phyloP scores from a whole-genome alignment of 2,329 filamentous ascomycete genomes.

The Cytospora leucostoma region DNA sequence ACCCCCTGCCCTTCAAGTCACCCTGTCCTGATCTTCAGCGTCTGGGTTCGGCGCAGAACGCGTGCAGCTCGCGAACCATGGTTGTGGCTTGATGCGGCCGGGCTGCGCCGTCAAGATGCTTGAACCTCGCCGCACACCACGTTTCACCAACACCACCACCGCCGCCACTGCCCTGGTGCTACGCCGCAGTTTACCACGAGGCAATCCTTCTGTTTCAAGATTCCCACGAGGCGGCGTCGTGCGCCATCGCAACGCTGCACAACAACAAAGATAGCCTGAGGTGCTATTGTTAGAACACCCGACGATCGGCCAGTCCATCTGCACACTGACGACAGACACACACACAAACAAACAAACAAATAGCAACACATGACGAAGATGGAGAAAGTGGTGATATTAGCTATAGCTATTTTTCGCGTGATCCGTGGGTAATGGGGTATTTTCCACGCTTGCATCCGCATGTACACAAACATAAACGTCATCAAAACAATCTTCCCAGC shows the following conservation, averaged over 20 bases:
- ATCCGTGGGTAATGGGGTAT: constrained; percentile 5
- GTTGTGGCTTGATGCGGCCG: neutral
- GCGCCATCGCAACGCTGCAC: neutral
- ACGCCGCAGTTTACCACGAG: neutral
- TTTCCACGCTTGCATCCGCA: constrained; percentile 8
- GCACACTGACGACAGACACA: neutral
- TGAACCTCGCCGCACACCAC: neutral
- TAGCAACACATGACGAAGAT: neutral
- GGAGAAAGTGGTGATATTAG: neutral
- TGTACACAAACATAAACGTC: constrained; percentile 3
- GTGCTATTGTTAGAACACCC: neutral
- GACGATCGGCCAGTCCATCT: neutral
- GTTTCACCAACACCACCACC: neutral
- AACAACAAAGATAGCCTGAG: neutral
- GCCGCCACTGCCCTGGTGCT: neutral
- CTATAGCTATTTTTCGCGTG: neutral
- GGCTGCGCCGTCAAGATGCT: neutral
- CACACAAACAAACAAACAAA: neutral
- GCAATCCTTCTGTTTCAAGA: neutral
- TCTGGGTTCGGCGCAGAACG: neutral
- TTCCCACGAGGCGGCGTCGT: neutral
- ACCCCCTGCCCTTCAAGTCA: neutral
- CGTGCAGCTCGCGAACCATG: neutral
- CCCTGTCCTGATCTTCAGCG: neutral
- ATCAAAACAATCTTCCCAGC: constrained; percentile 18